These are phyloP conservation scores for Salix viminalis DNA, from an alignment of 345 rosid genomes.

Conservation along the genomic window DNA sequence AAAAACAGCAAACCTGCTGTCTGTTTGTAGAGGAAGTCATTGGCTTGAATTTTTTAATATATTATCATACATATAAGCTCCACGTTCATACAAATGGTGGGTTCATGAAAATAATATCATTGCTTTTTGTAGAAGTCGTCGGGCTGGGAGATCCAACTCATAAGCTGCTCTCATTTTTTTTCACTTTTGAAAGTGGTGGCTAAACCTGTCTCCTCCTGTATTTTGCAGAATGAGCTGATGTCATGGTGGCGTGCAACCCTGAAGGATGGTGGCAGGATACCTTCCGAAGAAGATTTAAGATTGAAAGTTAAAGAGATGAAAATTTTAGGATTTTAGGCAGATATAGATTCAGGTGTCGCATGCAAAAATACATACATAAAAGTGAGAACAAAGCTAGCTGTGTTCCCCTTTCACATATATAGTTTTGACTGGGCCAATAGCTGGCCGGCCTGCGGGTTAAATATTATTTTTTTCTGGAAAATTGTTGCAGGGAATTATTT, in stretches of 20 bases:
- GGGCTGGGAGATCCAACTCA: too few relatives aligned
- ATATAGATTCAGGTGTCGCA: not conserved
- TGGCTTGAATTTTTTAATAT: not conserved
- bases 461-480: too few relatives aligned
- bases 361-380: not conserved
- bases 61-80: not conserved
- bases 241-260: constrained; percentile 57
- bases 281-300: constrained; percentile 52
- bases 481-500: too few relatives aligned
- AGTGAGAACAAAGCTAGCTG: not conserved
- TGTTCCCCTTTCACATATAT: not conserved
- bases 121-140: too few relatives aligned
- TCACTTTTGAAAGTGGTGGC: not conserved
- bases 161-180: not conserved
- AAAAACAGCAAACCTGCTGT: not conserved
- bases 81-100: not conserved
- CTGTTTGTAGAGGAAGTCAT: not conserved
- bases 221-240: constrained; percentile 69
- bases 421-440: too few relatives aligned
- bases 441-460: too few relatives aligned
- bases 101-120: too few relatives aligned
- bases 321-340: constrained; percentile 44
- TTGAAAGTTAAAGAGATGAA: constrained; percentile 52
- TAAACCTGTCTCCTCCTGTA: not conserved
- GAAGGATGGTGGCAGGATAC: constrained; percentile 35